Base-by-base conservation (phyloP, 345 rosid species). In the Raphanus raphanistrum region DNA sequence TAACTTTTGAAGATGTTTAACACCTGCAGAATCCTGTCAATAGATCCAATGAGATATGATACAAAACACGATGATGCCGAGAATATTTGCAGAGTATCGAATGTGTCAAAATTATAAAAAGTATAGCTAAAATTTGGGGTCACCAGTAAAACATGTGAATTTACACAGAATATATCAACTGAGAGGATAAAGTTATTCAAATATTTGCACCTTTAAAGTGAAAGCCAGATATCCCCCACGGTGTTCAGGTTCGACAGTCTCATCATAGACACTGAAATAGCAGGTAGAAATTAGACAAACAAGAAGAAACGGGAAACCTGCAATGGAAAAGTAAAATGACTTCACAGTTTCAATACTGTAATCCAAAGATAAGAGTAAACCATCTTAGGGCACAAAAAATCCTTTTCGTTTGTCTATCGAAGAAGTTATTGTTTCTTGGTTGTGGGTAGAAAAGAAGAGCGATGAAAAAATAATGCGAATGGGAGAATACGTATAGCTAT, bases 191-290 rank as follows among this genome's bases (percentile, higher is more conserved):
- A 36, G 8, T 17, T 66, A 79, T 68, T 64, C 48, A 33, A 48
- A 72, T 62, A 36, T 52, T 35, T 68, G 10, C 82, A 94, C 98
- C 98, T 90, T 80, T 76, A 78, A 29, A 43, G 97, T 88, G 83
- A 94, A 94, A 29, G 97, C 97, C 86, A 90, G 71, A 85, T 90
- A 94, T 76, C 94, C 88, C 74, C 98, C 96, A 63, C 84, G 88
- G 75, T 81, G 43, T 63, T 87, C 87, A 27, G 87, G 89, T 70
- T 57, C 74, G 33, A 94, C 93, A 32, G 91, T 84, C 11, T 79
- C 58, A 63, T 92, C 98, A 65, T 73, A 81, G 78, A 88, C 88
- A 84, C 97, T 92, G 87, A 74, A 82, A 79, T 68, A 61, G 69
- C 63, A 72, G 78, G 29, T 75, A 4, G 32, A 45, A 80, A 63